phyloP scores from a whole-genome alignment of 352 stramenopile genomes.

The Phytophthora palmivora region DNA sequence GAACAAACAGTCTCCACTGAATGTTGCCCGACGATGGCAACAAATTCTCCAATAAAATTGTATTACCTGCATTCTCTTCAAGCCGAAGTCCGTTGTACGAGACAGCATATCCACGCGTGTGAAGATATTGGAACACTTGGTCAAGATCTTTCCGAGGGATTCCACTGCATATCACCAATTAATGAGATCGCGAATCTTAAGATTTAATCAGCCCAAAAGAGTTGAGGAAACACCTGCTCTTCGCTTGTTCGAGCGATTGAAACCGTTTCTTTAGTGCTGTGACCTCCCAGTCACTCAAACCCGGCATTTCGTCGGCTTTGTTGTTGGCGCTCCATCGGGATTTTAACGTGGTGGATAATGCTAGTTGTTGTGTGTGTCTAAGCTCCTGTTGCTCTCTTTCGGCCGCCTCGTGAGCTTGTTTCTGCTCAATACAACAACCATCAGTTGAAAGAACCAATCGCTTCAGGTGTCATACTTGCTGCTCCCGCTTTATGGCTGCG shows the following conservation, averaged over 20 bases:
- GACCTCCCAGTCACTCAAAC: conserved; percentile 62
- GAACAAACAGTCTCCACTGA: conserved; percentile 31
- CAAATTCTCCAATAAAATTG: conserved; percentile 14
- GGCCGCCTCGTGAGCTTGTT: conserved; percentile 32
- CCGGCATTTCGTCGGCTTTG: conserved; percentile 21
- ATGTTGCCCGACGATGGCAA: conserved; percentile 23
- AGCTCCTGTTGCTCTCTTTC: conserved; percentile 58
- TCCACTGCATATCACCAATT: conserved; percentile 18
- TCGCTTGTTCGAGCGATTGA: conserved; percentile 47
- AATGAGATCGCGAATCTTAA: neutral
- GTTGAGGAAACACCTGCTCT: conserved; percentile 34
- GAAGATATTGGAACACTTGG: conserved; percentile 31
- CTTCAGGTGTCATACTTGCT: conserved; percentile 31
- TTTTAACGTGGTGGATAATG: conserved; percentile 12
- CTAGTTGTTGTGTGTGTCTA: conserved; percentile 36
- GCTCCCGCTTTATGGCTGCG: conserved; percentile 50
- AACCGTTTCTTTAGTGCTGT: conserved; percentile 61
- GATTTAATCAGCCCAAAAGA: neutral
- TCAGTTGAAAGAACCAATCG: conserved; percentile 1
- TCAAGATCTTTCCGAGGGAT: conserved; percentile 20
- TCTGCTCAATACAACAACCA: conserved; percentile 16
- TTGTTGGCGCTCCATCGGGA: conserved; percentile 10
- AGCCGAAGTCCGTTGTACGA: conserved; percentile 21
- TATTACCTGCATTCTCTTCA: conserved; percentile 15
- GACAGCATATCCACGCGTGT: conserved; percentile 31